Conservation (phyloP, 2,329 filamentous ascomycete species). For the Fusarium sp. region DNA sequence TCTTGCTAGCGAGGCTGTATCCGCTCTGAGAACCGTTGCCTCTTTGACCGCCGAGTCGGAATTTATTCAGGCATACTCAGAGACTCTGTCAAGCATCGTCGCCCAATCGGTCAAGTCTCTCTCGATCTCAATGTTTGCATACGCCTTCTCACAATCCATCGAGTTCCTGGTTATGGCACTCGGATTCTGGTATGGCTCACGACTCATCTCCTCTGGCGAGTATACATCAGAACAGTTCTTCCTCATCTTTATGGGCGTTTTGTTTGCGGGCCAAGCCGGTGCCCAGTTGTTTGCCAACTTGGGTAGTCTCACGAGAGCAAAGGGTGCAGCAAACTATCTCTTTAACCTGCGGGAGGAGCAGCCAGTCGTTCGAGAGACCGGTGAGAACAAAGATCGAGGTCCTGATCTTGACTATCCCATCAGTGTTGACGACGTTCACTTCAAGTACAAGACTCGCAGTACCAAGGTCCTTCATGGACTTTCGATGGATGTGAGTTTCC, state of each 20-base stretch:
- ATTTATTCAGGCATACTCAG: conserved; percentile 47
- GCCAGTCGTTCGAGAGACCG: conserved; percentile 48
- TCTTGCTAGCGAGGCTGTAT: conserved; percentile 57
- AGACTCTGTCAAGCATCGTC: conserved; percentile 45
- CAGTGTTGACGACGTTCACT: conserved; percentile 24
- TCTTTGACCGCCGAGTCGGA: conserved; percentile 50
- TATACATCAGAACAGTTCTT: conserved; percentile 53
- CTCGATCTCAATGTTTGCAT: conserved; percentile 19
- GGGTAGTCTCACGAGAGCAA: conserved; percentile 56
- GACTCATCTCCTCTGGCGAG: conserved; percentile 43
- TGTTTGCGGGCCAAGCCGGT: conserved; percentile 48
- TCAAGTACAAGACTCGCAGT: conserved; percentile 16
- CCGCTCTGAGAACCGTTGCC: conserved; percentile 56
- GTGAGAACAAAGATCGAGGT: conserved; percentile 45
- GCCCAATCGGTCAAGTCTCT: conserved; percentile 11
- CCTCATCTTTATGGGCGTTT: conserved; percentile 53
- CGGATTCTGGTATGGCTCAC: conserved; percentile 48
- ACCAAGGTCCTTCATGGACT: conserved; percentile 11
- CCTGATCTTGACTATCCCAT: conserved; percentile 8
- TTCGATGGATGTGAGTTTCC: not conserved
- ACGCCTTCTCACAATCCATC: conserved; percentile 37
- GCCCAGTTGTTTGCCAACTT: conserved; percentile 51
- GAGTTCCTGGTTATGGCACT: conserved; percentile 47
- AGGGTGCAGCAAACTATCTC: conserved; percentile 55
- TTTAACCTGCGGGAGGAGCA: conserved; percentile 51